phyloP scores from a whole-genome alignment of 345 rosid genomes.

The Adansonia digitata region DNA sequence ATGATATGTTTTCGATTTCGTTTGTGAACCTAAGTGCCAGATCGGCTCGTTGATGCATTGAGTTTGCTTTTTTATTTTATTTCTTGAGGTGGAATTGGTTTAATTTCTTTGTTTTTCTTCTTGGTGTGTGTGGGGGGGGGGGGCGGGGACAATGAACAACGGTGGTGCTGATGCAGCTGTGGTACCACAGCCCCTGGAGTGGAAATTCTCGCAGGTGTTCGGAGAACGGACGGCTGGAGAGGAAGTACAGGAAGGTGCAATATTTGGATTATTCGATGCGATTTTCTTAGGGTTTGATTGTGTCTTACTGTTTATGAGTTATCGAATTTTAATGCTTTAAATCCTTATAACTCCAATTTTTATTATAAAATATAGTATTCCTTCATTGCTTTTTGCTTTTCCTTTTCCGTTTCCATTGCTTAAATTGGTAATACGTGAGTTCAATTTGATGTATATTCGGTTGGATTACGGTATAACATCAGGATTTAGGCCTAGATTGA shows the following conservation, averaged over 20 bases:
- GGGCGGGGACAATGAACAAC: too few species aligned
- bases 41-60: conserved; percentile 11
- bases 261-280: conserved; percentile 10
- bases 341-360: not conserved
- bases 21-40: conserved; percentile 14
- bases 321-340: not conserved
- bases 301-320: too few species aligned
- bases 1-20: conserved; percentile 6
- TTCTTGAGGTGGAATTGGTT: not conserved
- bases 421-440: conserved; percentile 21
- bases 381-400: not conserved
- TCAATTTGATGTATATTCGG: conserved; percentile 25
- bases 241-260: conserved; percentile 50
- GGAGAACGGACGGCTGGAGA: conserved; percentile 45
- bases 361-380: not conserved
- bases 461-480: not conserved
- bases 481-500: not conserved
- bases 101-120: too few species aligned
- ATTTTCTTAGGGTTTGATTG: conserved; percentile 14
- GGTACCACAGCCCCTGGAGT: conserved; percentile 36
- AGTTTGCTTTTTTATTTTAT: conserved; percentile 8
- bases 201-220: conserved; percentile 63
- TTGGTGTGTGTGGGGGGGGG: too few species aligned
- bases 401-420: too few species aligned
- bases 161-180: too few species aligned